Evolutionary conservation across 2,329 filamentous ascomycete genomes (phyloP), one percentile per base, ranked within the genome.

Genomic region (Aspergillus versicolor): DNA sequence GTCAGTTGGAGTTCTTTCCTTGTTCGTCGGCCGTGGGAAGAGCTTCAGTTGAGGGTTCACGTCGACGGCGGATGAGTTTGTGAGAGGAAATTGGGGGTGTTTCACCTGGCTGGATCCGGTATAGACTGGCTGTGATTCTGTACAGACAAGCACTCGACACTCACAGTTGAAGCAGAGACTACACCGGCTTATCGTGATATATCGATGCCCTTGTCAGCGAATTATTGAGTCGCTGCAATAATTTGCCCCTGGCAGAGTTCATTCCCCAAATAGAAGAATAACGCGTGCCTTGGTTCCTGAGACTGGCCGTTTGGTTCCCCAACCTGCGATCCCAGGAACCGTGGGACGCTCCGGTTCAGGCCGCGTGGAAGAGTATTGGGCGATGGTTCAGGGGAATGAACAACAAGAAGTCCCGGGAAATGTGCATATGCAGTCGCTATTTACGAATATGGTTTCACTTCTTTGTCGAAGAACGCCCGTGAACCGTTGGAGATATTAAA

Each of bases 51-150:
- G 48, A 38, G 13, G 37, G 38, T 51, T 22, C 34, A n/a, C 24
- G 22, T 32, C 9, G 24, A 32, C 15, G 4, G 21, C 22, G 21
- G 47, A 42, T 30, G 21, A 13, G 24, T 43, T 22, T 44, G 49
- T 30, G 24, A 19, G 22, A 32, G 22, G 49, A 34, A 32, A 41
- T 40, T 32, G 22, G 21, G 7, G n/a, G 38, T 32, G 52, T 54
- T 54, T 47, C 52, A 54, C 9, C 24, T 47, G 42, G 34, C 43
- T 47, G 22, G 21, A 40, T 54, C 13, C 3, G 52, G 52, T 17
- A 15, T 54, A 54, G 52, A 30, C 22, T 12, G 13, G 22, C 13
- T 6, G 6, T 42, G 13, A n/a, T 8, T 19, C 15, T 32, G 8
- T 15, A 51, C 22, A n/a, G 17, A 43, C 40, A 46, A 44, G 27